Evolutionary conservation across 805 yeast species (phyloP).

Genomic region (Starmerella apicola): DNA sequence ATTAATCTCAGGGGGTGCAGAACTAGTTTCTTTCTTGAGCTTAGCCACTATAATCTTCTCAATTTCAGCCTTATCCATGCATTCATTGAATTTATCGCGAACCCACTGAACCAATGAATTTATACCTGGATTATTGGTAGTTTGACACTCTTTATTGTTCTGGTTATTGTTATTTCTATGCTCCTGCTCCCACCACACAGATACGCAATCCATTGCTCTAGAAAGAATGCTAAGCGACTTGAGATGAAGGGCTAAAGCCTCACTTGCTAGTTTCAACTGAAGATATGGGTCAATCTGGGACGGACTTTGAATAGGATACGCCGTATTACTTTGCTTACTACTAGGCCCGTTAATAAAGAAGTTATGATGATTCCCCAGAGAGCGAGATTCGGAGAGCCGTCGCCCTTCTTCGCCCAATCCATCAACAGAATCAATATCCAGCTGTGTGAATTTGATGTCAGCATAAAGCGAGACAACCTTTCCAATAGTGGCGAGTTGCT

Average conservation of each 20-base stretch:
- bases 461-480: slow-evolving; percentile 83
- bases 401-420: slow-evolving; percentile 12
- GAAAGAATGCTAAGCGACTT: slow-evolving; percentile 74
- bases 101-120: slow-evolving; percentile 73
- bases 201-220: slow-evolving; percentile 72
- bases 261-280: slow-evolving; percentile 41
- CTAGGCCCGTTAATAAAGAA: not conserved
- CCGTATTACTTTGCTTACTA: not conserved
- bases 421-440: slow-evolving; percentile 40
- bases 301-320: slow-evolving; percentile 3
- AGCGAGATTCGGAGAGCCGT: slow-evolving; percentile 8
- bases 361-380: not conserved
- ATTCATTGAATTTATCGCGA: slow-evolving; percentile 76
- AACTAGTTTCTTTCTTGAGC: slow-evolving; percentile 17
- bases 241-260: slow-evolving; percentile 74
- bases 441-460: slow-evolving; percentile 76
- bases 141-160: not conserved
- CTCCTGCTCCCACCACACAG: slow-evolving; percentile 70
- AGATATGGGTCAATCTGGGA: slow-evolving; percentile 11
- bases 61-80: slow-evolving; percentile 77
- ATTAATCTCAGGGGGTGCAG: slow-evolving; percentile 24
- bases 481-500: slow-evolving; percentile 74
- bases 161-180: not conserved
- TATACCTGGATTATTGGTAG: slow-evolving; percentile 14
- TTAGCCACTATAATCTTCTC: slow-evolving; percentile 37